Percentiles rank a stretch among this genome's conserved stretches.
phyloP scores from a whole-genome alignment of 495 filamentous ascomycete species.

The Xylaria intraflava region DNA sequence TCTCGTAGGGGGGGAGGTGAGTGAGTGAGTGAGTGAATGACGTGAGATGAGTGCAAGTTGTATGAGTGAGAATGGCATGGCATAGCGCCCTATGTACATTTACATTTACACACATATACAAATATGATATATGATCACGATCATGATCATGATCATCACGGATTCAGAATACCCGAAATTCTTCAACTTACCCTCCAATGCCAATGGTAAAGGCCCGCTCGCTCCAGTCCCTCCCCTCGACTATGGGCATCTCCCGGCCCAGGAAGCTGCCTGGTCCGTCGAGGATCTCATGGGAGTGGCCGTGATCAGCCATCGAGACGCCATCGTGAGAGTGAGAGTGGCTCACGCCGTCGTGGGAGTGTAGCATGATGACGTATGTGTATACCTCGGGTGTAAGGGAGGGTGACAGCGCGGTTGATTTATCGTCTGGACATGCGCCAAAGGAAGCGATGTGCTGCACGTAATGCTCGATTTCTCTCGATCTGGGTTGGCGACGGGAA shows the following conservation, averaged over 20 bases:
- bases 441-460: no score
- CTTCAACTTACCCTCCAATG: conserved; percentile 76
- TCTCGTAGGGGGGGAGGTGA: no score
- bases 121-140: no score
- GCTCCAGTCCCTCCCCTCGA: conserved; percentile 80
- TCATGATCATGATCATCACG: no score
- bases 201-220: conserved; percentile 92
- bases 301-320: conserved; percentile 67
- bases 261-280: conserved; percentile 87
- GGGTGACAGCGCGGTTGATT: background rate
- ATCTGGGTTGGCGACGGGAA: no score
- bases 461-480: no score
- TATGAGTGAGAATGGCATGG: background rate
- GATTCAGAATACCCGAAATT: background rate
- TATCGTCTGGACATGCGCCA: no score
- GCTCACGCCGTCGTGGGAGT: conserved; percentile 54
- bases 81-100: no score
- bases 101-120: no score
- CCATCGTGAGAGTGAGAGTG: conserved; percentile 56
- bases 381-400: background rate
- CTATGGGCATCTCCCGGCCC: conserved; percentile 87
- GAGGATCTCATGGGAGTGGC: conserved; percentile 92
- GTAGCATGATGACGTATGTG: conserved; percentile 15
- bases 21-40: no score
- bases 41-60: no score